Conservation (phyloP, 345 rosid genomes). For the Anastatica hierochuntica region DNA sequence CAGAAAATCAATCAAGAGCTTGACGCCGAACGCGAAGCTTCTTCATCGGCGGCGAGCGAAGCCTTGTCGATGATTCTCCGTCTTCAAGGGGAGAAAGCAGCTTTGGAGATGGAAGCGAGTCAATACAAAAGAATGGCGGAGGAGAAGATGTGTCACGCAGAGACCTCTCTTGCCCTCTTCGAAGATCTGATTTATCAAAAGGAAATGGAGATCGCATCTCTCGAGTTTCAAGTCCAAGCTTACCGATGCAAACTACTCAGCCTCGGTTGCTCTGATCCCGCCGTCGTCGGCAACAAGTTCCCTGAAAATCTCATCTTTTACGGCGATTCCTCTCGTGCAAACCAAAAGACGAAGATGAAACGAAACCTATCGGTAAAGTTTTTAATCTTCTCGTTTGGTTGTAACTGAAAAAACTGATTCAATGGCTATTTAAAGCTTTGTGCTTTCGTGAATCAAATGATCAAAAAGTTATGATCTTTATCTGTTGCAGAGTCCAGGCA, state of each 20-base stretch:
- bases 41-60: slow-evolving; percentile 64
- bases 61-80: slow-evolving; percentile 84
- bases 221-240: slow-evolving; percentile 74
- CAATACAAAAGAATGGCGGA: slow-evolving; percentile 86
- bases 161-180: slow-evolving; percentile 56
- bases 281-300: slow-evolving; percentile 30
- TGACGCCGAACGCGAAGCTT: slow-evolving; percentile 82
- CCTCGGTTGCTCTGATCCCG: slow-evolving; percentile 57
- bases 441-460: no score
- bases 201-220: slow-evolving; percentile 82
- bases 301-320: slow-evolving; percentile 36
- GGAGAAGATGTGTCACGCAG: slow-evolving; percentile 68
- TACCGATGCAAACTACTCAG: slow-evolving; percentile 58
- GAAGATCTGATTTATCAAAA: slow-evolving; percentile 71
- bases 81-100: slow-evolving; percentile 78
- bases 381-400: not conserved
- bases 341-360: slow-evolving; percentile 13
- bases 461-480: not conserved
- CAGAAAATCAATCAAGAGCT: slow-evolving; percentile 54
- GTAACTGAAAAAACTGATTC: not conserved
- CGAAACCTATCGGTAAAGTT: slow-evolving; percentile 20
- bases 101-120: slow-evolving; percentile 67
- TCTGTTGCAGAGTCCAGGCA: slow-evolving; percentile 21
- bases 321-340: slow-evolving; percentile 15
- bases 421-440: no score